Evolutionary conservation across 192 early-diverging fungal genomes (phyloP).

Genomic region (Backusella macrospora): DNA sequence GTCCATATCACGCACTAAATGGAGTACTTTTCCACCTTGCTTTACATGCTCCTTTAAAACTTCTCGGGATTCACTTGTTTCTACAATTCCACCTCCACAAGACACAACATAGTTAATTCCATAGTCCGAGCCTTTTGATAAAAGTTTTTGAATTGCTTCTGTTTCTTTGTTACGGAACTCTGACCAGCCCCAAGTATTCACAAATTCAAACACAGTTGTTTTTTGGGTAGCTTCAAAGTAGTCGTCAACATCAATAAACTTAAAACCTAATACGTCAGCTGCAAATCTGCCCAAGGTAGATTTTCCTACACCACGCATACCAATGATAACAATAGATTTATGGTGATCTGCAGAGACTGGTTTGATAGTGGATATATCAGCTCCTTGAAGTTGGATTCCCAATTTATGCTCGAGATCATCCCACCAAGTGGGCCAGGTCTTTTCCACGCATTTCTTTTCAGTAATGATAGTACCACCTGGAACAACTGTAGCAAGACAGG

Average conservation of each 20-base stretch:
- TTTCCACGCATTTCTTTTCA: constrained; percentile 97
- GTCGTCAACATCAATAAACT: constrained; percentile 91
- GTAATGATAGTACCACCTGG: constrained; percentile 74
- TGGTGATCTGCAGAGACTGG: not conserved
- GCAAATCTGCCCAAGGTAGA: constrained; percentile 80
- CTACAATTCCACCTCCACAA: constrained; percentile 96
- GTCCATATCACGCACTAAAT: constrained; percentile 79
- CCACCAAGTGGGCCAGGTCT: constrained; percentile 99
- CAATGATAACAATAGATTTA: constrained; percentile 83
- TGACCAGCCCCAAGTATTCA: constrained; percentile 80
- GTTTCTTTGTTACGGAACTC: constrained; percentile 84
- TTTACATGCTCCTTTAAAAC: constrained; percentile 64
- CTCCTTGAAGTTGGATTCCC: constrained; percentile 63
- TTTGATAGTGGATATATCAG: constrained; percentile 45
- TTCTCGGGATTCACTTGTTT: constrained; percentile 67
- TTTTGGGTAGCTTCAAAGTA: constrained; percentile 74
- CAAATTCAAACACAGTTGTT: constrained; percentile 78
- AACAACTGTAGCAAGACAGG: constrained; percentile 78
- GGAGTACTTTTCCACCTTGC: constrained; percentile 70
- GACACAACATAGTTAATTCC: constrained; percentile 73
- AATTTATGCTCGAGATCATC: constrained; percentile 86
- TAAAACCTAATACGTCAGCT: constrained; percentile 64
- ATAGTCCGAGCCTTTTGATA: constrained; percentile 50
- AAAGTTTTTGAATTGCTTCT: constrained; percentile 62
- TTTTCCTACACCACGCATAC: constrained; percentile 99